A percentile compares a stretch with the other conserved stretches of the same genome.
These are phyloP conservation scores for Pigoraptor vietnamica DNA, from an alignment of 78 protist genomes.

Conservation along the genomic window DNA sequence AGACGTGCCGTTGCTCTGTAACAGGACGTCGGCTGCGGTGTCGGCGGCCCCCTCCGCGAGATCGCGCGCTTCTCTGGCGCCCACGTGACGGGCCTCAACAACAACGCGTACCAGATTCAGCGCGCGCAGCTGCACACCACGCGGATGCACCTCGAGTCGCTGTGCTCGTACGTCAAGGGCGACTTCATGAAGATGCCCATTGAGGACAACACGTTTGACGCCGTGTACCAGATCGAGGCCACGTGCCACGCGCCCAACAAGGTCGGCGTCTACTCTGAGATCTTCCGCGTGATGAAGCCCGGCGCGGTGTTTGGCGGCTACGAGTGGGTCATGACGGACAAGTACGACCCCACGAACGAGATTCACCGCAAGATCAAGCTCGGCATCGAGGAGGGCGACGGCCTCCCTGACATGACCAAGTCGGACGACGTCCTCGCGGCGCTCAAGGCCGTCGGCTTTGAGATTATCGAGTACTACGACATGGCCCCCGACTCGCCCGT, in stretches of 20 bases:
- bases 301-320: constrained; percentile 74
- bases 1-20: background rate
- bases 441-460: constrained; percentile 67
- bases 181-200: constrained; percentile 74
- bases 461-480: constrained; percentile 42
- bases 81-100: constrained; percentile 71
- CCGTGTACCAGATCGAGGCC: constrained; percentile 79
- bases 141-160: constrained; percentile 30
- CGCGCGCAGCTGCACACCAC: constrained; percentile 32
- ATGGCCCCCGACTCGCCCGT: constrained; percentile 11
- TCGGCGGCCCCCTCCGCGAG: constrained; percentile 87
- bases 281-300: constrained; percentile 80
- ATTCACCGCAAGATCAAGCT: constrained; percentile 53
- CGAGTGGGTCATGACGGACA: constrained; percentile 80
- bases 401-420: constrained; percentile 65
- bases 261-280: constrained; percentile 51
- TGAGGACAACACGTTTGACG: constrained; percentile 71
- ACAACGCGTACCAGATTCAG: constrained; percentile 80
- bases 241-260: constrained; percentile 85
- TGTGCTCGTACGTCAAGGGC: constrained; percentile 49
- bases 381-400: constrained; percentile 77
- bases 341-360: constrained; percentile 54
- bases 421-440: constrained; percentile 32
- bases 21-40: constrained; percentile 92
- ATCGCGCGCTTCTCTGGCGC: constrained; percentile 83